Base-by-base conservation (phyloP, 176 grass and related monocot genomes). In the maize (Zea mays) region DNA sequence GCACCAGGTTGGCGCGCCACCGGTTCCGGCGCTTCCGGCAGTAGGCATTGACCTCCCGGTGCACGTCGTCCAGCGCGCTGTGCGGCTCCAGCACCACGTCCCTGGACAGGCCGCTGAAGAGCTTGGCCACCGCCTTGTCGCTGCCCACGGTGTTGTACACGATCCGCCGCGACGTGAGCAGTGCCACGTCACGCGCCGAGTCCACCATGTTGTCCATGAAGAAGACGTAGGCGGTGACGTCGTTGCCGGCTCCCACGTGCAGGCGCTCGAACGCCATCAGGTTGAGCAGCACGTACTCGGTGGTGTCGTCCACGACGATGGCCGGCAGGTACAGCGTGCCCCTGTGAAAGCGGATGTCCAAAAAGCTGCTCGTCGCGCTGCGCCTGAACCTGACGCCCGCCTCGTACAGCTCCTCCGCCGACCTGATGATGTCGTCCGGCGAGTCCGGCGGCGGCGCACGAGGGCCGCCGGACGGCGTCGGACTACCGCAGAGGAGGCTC, bases 161-260 rank as follows among this genome's bases (percentile, higher is more conserved):
- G 10, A 91, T 50, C 21, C 78, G 50, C 36, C 69, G 52, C 3
- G 62, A 12, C 66, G 78, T 49, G 3, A 97, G 90, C 72, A 97
- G 71, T 38, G 86, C 90, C 52, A 97, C 88, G 80, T 97, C 93
- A 33, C 79, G 78, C 33, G 81, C 75, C 11, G 90, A 89, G 56
- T 82, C 79, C 41, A 93, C 81, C 59, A 97, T 97, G 85, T 85
- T 97, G 81, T 97, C 93, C 88, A 97, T 93, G 90, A 97, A 93
- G 87, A 97, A 97, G 8, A 93, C 88, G 66, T 87, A 97, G 0
- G 93, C 87, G 0, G 93, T 93, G 4, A 97, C 71, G 52, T 91
- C 88, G 80, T 87, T 93, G 5, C 93, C 93, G n/a, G 86, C 81
- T 7, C 78, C 86, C n/a, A 73, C 78, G 65, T 97, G 88, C 7